Conservation (phyloP, 768 basidiomycete species). For the Hypholoma sublateritium region DNA sequence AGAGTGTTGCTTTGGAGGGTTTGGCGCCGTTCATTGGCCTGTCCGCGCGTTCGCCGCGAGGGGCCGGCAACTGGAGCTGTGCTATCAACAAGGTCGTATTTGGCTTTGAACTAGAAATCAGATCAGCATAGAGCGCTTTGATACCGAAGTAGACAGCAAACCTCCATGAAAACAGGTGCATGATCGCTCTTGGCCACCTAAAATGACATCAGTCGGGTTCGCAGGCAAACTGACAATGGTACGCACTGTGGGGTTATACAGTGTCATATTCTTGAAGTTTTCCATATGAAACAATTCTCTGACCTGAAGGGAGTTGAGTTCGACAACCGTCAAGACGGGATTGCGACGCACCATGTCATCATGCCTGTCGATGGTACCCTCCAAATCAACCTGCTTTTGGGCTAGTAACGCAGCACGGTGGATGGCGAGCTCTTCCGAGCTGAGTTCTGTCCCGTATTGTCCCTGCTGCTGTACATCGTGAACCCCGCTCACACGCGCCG, state of each 20-base stretch:
- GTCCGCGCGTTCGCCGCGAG: slow-evolving; percentile 60
- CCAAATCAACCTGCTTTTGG: slow-evolving; percentile 59
- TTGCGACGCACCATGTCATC: slow-evolving; percentile 65
- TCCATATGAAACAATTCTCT: slow-evolving; percentile 91
- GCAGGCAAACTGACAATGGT: neutral
- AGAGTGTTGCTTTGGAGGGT: slow-evolving; percentile 31
- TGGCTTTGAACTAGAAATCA: slow-evolving; percentile 52
- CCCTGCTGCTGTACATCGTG: neutral
- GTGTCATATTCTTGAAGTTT: slow-evolving; percentile 71
- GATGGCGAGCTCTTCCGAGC: slow-evolving; percentile 26
- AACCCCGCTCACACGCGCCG: slow-evolving; percentile 6
- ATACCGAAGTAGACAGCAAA: slow-evolving; percentile 32
- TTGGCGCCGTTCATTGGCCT: slow-evolving; percentile 54
- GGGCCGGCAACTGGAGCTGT: slow-evolving; percentile 41
- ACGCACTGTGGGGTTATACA: slow-evolving; percentile 73
- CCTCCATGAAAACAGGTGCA: slow-evolving; percentile 71
- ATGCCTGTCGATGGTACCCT: slow-evolving; percentile 60
- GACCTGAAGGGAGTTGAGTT: slow-evolving; percentile 43
- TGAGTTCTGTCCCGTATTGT: neutral
- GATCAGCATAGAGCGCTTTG: slow-evolving; percentile 5
- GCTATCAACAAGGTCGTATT: slow-evolving; percentile 60
- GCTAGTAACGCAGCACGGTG: slow-evolving; percentile 50
- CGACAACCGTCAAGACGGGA: slow-evolving; percentile 1
- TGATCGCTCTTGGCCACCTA: slow-evolving; percentile 75
- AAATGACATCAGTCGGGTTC: slow-evolving; percentile 7